Conservation (phyloP, 176 grass and related monocot genomes). For the Chloris gayana region DNA sequence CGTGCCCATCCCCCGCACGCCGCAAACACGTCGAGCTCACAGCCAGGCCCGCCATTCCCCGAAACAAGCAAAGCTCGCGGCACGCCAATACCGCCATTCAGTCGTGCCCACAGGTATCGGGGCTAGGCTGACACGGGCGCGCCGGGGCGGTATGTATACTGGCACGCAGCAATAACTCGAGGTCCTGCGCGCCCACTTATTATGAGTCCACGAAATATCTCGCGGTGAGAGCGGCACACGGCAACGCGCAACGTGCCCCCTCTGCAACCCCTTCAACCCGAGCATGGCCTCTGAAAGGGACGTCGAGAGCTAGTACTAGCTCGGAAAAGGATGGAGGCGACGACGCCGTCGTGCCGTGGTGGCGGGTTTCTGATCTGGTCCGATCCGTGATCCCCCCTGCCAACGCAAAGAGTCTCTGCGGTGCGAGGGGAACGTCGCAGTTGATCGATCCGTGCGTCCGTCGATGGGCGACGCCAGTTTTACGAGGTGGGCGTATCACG, state of each 20-base stretch:
- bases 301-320: background rate
- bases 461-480: background rate
- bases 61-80: background rate
- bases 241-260: background rate
- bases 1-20: background rate
- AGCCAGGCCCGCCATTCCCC: background rate
- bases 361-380: background rate
- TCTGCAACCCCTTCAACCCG: background rate
- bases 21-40: background rate
- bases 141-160: background rate
- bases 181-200: background rate
- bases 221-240: background rate
- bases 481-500: background rate
- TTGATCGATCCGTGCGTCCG: constrained; percentile 4
- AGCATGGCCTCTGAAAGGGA: constrained; percentile 27
- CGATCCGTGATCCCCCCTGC: too few relatives aligned
- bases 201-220: constrained; percentile 4
- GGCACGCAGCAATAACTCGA: constrained; percentile 24
- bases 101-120: constrained; percentile 36
- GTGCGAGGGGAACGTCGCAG: background rate
- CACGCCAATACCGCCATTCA: constrained; percentile 9
- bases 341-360: background rate
- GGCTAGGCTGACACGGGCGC: constrained; percentile 9
- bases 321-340: background rate
- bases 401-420: too few relatives aligned